Percentiles rank a stretch among this genome's conserved stretches.
phyloP scores from a whole-genome alignment of 2,329 filamentous ascomycete species.

The Verruconis gallopava region DNA sequence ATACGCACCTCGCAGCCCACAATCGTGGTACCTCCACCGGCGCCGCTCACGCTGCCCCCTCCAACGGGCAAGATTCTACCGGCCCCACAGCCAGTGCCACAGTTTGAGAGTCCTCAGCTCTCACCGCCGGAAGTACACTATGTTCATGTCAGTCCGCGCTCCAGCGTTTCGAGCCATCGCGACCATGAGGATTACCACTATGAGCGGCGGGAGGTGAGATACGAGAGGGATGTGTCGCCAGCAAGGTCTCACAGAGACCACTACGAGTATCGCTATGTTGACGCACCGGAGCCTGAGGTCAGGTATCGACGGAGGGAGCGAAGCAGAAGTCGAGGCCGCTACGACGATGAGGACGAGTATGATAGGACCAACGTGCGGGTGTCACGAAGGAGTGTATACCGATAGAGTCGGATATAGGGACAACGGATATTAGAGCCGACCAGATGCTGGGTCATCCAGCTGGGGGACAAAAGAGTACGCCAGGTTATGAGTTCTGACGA shows the following conservation, averaged over 20 bases:
- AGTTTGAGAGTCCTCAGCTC: slow-evolving; percentile 25
- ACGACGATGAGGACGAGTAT: slow-evolving; percentile 6
- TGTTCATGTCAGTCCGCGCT: slow-evolving; percentile 31
- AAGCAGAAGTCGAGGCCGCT: slow-evolving; percentile 12
- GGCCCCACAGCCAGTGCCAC: slow-evolving; percentile 24
- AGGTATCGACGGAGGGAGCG: slow-evolving; percentile 17
- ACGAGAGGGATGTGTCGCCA: slow-evolving; percentile 20
- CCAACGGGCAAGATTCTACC: slow-evolving; percentile 12
- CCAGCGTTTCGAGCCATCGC: slow-evolving; percentile 19
- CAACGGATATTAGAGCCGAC: slow-evolving; percentile 6
- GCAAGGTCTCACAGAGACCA: slow-evolving; percentile 16
- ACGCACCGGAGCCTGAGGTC: slow-evolving; percentile 19
- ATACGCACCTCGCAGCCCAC: slow-evolving; percentile 6
- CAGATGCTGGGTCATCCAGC: too few relatives aligned
- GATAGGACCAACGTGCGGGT: slow-evolving; percentile 17
- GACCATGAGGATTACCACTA: slow-evolving; percentile 20
- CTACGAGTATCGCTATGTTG: slow-evolving; percentile 36
- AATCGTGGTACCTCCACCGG: slow-evolving; percentile 6
- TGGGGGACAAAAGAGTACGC: too few relatives aligned
- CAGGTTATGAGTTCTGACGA: background rate
- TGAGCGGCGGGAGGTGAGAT: slow-evolving; percentile 21
- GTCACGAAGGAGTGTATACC: background rate
- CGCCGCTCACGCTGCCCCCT: slow-evolving; percentile 13
- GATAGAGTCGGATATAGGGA: too few relatives aligned
- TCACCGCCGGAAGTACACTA: slow-evolving; percentile 26